phyloP scores from a whole-genome alignment of 2,329 filamentous ascomycete genomes.

The Lithohypha guttulata region DNA sequence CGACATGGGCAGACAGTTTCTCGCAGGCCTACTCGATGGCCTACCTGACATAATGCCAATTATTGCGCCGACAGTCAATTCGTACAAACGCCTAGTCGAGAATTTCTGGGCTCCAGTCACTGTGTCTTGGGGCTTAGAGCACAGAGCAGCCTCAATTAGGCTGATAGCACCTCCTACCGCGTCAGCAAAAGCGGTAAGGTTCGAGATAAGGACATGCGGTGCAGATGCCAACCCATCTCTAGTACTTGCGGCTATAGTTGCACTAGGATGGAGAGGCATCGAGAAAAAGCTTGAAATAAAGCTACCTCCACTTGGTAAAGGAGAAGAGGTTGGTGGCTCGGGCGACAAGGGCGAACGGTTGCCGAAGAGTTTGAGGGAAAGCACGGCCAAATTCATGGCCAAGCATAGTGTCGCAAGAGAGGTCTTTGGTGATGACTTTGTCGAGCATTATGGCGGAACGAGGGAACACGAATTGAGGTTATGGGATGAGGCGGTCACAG shows the following conservation, averaged over 20 bases:
- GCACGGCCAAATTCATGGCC: constrained; percentile 64
- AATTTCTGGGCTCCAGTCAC: constrained; percentile 99
- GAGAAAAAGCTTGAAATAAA: constrained; percentile 82
- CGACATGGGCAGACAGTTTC: constrained; percentile 81
- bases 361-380: constrained; percentile 76
- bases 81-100: constrained; percentile 94
- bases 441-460: constrained; percentile 89
- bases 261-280: constrained; percentile 79
- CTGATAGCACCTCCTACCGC: constrained; percentile 80
- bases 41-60: constrained; percentile 93
- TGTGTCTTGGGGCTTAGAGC: constrained; percentile 92
- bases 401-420: constrained; percentile 81
- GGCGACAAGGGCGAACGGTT: constrained; percentile 64
- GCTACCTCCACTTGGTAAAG: constrained; percentile 72
- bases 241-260: constrained; percentile 77
- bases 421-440: constrained; percentile 88
- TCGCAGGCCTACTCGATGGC: constrained; percentile 79
- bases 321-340: constrained; percentile 65
- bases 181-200: constrained; percentile 74
- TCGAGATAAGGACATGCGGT: constrained; percentile 88
- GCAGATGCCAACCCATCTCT: constrained; percentile 85
- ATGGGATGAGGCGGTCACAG: constrained; percentile 94
- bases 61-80: constrained; percentile 89
- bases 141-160: constrained; percentile 82
- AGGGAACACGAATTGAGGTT: constrained; percentile 80